A percentile compares a stretch with the other conserved stretches of the same genome.
Evolutionary conservation across 768 basidiomycete species (phyloP).

Genomic region (Artomyces pyxidatus): DNA sequence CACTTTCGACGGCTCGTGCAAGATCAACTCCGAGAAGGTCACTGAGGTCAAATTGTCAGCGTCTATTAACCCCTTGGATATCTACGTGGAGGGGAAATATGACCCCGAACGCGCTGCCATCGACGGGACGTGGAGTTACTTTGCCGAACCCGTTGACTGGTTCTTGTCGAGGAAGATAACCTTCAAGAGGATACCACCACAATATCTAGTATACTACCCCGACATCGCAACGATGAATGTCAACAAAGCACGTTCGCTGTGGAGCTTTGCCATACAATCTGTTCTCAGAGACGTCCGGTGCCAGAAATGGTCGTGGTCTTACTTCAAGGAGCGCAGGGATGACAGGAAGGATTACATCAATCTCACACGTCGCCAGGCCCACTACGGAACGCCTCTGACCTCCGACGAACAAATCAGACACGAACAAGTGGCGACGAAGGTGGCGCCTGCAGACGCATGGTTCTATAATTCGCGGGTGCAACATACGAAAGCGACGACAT

Average conservation of each 20-base stretch:
- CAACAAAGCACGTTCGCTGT: constrained; percentile 23
- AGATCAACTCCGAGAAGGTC: constrained; percentile 7
- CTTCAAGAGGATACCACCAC: constrained; percentile 21
- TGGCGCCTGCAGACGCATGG: background rate
- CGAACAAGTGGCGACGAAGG: background rate
- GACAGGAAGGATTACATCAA: constrained; percentile 22
- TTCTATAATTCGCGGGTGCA: background rate
- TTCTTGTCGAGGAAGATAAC: constrained; percentile 20
- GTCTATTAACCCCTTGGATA: background rate
- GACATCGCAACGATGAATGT: constrained; percentile 17
- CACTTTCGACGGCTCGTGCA: constrained; percentile 13
- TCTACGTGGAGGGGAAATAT: constrained; percentile 2
- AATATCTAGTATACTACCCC: constrained; percentile 23
- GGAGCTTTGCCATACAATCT: constrained; percentile 25
- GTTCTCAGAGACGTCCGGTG: constrained; percentile 18
- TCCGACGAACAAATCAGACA: background rate
- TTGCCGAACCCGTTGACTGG: background rate
- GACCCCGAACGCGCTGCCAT: constrained; percentile 4
- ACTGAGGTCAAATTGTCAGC: constrained; percentile 10
- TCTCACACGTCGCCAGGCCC: constrained; percentile 20
- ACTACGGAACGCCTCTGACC: constrained; percentile 4
- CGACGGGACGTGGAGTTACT: constrained; percentile 1
- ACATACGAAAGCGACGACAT: background rate
- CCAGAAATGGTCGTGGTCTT: constrained; percentile 24
- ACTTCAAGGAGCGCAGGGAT: constrained; percentile 23